These are phyloP conservation scores for Pseudozyma sp. DNA, from an alignment of 1,284 basidiomycete species.

Conservation along the genomic window DNA sequence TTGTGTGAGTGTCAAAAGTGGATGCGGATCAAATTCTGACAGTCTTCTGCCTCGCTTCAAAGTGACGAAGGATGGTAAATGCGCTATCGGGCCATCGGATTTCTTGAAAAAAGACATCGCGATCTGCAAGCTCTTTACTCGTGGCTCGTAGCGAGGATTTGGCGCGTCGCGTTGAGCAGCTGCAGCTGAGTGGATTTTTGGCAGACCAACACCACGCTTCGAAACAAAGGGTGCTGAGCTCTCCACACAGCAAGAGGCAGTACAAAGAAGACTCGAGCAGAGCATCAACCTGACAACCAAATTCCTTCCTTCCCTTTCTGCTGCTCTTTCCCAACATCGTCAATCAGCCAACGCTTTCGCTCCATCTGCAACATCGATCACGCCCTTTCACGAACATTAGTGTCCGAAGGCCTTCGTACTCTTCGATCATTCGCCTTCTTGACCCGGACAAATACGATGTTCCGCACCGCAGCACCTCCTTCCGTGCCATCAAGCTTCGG, in stretches of 20 bases:
- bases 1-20: slow-evolving; percentile 10
- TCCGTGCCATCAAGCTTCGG: slow-evolving; percentile 36
- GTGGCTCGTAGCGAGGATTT: too few species aligned
- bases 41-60: slow-evolving; percentile 1
- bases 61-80: not conserved
- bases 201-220: slow-evolving; percentile 34
- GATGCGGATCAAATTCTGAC: slow-evolving; percentile 15
- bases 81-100: slow-evolving; percentile 12
- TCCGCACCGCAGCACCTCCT: slow-evolving; percentile 44
- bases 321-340: not conserved
- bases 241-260: slow-evolving; percentile 12
- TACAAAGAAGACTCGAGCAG: not conserved
- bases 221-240: not conserved
- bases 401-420: too few species aligned
- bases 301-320: too few species aligned
- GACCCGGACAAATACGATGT: slow-evolving; percentile 12
- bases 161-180: slow-evolving; percentile 42
- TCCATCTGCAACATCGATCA: not conserved
- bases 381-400: not conserved
- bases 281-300: too few species aligned
- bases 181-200: slow-evolving; percentile 18
- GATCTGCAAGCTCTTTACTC: too few species aligned
- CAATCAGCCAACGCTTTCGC: not conserved
- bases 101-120: too few species aligned
- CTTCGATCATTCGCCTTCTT: not conserved